phyloP scores from a whole-genome alignment of 495 filamentous ascomycete genomes.

The Friedmanniomyces simplex region DNA sequence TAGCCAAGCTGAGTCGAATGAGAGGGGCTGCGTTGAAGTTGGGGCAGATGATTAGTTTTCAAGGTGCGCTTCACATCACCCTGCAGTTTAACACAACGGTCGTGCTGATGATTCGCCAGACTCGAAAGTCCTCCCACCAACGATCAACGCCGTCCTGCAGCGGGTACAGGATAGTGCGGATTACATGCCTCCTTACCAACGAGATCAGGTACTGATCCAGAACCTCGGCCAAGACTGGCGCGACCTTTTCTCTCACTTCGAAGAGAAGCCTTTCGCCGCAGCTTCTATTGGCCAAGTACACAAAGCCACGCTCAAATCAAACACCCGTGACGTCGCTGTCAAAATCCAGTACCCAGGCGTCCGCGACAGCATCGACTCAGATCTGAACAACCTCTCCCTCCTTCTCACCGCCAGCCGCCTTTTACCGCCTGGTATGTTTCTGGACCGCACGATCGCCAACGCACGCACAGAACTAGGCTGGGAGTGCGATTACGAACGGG shows the following conservation, averaged over 20 bases:
- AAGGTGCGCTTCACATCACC: constrained; percentile 43
- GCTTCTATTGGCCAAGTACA: constrained; percentile 99
- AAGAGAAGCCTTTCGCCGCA: constrained; percentile 86
- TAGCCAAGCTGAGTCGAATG: no score
- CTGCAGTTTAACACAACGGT: not conserved
- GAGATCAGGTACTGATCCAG: constrained; percentile 63
- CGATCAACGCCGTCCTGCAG: constrained; percentile 77
- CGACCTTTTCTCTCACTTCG: constrained; percentile 69
- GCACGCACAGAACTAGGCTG: constrained; percentile 85
- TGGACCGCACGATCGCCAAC: constrained; percentile 96
- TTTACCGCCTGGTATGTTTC: constrained; percentile 81
- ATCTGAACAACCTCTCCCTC: constrained; percentile 83
- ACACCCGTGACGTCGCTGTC: constrained; percentile 68
- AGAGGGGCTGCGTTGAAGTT: constrained; percentile 96
- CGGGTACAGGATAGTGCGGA: constrained; percentile 94
- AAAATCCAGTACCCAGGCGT: constrained; percentile 99
- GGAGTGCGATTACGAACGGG: constrained; percentile 93
- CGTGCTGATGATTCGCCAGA: constrained; percentile 39
- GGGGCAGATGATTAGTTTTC: constrained; percentile 94
- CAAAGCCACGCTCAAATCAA: constrained; percentile 67
- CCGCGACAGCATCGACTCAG: constrained; percentile 85
- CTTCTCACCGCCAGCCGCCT: constrained; percentile 82
- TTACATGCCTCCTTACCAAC: constrained; percentile 92
- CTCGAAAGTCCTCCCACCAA: constrained; percentile 82
- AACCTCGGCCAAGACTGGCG: constrained; percentile 84